These are phyloP conservation scores for Anisodus acutangulus DNA, from an alignment of 257 asterid species.

Conservation along the genomic window DNA sequence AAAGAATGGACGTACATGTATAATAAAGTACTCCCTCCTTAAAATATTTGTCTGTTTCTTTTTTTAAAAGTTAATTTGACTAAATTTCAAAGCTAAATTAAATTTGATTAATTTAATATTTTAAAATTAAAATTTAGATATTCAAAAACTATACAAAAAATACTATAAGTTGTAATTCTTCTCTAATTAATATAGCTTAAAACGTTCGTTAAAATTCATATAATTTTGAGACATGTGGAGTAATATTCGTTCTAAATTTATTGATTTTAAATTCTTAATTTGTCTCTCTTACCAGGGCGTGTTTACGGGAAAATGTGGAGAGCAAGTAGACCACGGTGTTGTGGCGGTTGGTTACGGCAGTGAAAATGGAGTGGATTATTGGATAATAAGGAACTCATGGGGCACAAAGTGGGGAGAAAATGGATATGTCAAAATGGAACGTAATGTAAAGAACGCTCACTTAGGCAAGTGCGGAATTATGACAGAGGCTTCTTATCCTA, in stretches of 20 bases:
- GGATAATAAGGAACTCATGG: slow-evolving; percentile 95
- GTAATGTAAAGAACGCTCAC: slow-evolving; percentile 42
- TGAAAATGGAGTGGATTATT: slow-evolving; percentile 64
- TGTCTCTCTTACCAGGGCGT: slow-evolving; percentile 49
- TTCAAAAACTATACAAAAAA: no score
- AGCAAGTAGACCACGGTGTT: slow-evolving; percentile 71
- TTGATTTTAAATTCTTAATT: background rate
- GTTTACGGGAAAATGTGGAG: slow-evolving; percentile 69
- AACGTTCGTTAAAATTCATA: no score
- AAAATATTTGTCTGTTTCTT: no score
- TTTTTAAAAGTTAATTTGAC: no score
- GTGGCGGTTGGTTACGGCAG: slow-evolving; percentile 82
- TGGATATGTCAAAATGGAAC: slow-evolving; percentile 67
- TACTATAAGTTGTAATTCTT: no score
- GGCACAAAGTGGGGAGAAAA: slow-evolving; percentile 79
- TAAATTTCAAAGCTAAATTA: no score
- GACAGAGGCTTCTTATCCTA: slow-evolving; percentile 75
- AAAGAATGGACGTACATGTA: background rate
- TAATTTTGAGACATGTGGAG: no score
- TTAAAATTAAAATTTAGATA: no score
- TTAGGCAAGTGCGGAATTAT: slow-evolving; percentile 79
- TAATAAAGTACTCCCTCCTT: background rate
- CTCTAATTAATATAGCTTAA: no score
- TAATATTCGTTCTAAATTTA: background rate
- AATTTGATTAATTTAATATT: no score